Conservation (phyloP, 805 yeast genomes). For the Saccharomycopsis selenospora region DNA sequence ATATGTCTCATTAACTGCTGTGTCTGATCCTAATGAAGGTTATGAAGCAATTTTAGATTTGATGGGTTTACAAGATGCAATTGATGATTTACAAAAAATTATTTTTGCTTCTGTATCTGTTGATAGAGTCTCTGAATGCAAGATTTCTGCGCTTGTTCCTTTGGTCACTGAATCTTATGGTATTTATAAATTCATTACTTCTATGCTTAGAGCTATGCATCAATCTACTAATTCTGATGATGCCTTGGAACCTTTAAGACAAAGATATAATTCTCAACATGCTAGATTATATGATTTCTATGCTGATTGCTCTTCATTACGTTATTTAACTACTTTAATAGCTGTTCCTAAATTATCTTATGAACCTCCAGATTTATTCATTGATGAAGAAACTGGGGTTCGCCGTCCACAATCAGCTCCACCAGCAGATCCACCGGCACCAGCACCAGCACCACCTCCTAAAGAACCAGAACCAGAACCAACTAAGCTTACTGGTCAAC, state of each 20-base stretch:
- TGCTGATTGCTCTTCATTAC: constrained; percentile 81
- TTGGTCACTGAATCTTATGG: constrained; percentile 89
- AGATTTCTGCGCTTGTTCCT: constrained; percentile 82
- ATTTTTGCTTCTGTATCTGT: constrained; percentile 65
- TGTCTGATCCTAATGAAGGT: constrained; percentile 93
- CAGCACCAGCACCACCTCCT: constrained; percentile 33
- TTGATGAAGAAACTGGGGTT: constrained; percentile 25
- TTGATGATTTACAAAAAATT: constrained; percentile 70
- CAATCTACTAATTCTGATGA: constrained; percentile 66
- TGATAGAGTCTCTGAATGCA: constrained; percentile 57
- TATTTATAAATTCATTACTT: constrained; percentile 77
- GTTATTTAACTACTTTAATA: constrained; percentile 16
- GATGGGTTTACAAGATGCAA: constrained; percentile 76
- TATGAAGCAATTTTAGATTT: constrained; percentile 82
- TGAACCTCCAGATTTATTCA: constrained; percentile 30
- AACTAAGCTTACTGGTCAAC: constrained; percentile 35
- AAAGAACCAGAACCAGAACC: constrained; percentile 30
- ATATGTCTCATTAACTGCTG: constrained; percentile 78
- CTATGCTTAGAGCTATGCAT: constrained; percentile 87
- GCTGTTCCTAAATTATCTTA: constrained; percentile 22
- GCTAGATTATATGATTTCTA: constrained; percentile 67
- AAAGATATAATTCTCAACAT: constrained; percentile 65
- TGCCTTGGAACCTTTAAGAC: constrained; percentile 66
- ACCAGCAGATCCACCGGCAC: constrained; percentile 33
- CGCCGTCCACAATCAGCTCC: constrained; percentile 11